Conservation (phyloP, 202 grass and related monocot genomes). For the Brachypodium distachyon region DNA sequence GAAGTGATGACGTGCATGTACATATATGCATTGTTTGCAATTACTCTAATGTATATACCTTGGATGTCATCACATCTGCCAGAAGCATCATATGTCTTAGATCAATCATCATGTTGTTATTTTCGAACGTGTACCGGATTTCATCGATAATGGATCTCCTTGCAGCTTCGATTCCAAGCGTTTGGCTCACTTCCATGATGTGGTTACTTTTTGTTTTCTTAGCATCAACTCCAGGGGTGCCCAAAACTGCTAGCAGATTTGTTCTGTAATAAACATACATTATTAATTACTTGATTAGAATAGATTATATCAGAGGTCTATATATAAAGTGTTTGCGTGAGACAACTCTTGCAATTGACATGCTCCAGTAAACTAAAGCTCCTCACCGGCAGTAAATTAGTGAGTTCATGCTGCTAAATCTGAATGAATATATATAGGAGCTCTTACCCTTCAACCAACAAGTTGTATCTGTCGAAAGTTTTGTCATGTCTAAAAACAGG, state of each 20-base stretch:
- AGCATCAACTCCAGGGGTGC: conserved; percentile 65
- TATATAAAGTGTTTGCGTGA: too few species aligned
- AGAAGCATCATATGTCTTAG: conserved; percentile 92
- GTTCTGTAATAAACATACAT: conserved; percentile 46
- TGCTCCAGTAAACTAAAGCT: too few species aligned
- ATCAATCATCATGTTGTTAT: conserved; percentile 89
- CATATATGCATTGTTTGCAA: too few species aligned
- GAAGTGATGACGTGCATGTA: too few species aligned
- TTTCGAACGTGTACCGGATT: conserved; percentile 71
- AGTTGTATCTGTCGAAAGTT: conserved; percentile 34
- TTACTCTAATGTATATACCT: too few species aligned
- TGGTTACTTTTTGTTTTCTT: conserved; percentile 77
- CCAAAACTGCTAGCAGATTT: conserved; percentile 80
- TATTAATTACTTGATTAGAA: conserved; percentile 28
- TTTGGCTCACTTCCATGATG: conserved; percentile 67
- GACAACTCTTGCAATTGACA: too few species aligned
- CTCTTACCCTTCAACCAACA: conserved; percentile 83
- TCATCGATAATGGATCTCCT: conserved; percentile 72
- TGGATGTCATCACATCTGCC: conserved; percentile 94
- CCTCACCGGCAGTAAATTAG: background rate
- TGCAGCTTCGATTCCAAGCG: conserved; percentile 88
- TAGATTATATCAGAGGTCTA: background rate
- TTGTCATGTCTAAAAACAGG: background rate
- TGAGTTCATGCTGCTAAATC: background rate
- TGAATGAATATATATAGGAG: conserved; percentile 12